Conservation (phyloP, 768 basidiomycete genomes). For the Tubosaeta sp. region DNA sequence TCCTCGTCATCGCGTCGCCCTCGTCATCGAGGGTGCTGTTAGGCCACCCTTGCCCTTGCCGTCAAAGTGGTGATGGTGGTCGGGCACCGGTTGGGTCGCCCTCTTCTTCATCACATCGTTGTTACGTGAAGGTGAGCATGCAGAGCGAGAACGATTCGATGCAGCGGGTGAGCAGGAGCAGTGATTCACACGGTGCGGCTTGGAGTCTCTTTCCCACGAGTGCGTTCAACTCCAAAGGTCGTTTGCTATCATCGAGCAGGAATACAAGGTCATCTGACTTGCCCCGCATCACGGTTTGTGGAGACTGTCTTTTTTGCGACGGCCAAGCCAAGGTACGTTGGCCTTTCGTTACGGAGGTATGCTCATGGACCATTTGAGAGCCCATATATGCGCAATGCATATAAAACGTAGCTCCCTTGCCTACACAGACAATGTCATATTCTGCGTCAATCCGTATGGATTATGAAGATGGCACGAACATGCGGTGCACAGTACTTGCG, state of each 20-base stretch:
- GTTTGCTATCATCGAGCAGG: conserved; percentile 91
- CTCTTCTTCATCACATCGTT: no score
- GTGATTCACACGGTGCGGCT: conserved; percentile 26
- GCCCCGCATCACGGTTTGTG: conserved; percentile 93
- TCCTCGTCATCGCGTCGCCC: no score
- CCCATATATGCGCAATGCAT: conserved; percentile 73
- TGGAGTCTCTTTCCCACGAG: conserved; percentile 66
- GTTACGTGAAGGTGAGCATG: no score
- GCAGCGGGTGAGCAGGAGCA: no score
- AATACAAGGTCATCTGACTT: conserved; percentile 93
- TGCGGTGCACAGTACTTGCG: conserved; percentile 97
- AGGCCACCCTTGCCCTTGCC: no score
- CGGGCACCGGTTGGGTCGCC: no score
- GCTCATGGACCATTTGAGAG: conserved; percentile 89
- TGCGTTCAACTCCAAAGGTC: conserved; percentile 85
- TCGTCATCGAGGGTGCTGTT: no score
- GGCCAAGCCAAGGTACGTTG: conserved; percentile 89
- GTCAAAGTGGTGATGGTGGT: no score
- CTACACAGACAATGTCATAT: conserved; percentile 99
- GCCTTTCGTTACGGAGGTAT: conserved; percentile 78
- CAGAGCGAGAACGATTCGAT: no score
- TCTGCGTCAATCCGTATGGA: conserved; percentile 89
- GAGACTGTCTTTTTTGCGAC: conserved; percentile 94
- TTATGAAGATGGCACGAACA: conserved; percentile 98
- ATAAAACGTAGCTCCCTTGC: conserved; percentile 92